Evolutionary conservation across 2,329 filamentous ascomycete genomes (phyloP), one percentile per base, ranked within the genome.

Genomic region (Xylaria sp.): DNA sequence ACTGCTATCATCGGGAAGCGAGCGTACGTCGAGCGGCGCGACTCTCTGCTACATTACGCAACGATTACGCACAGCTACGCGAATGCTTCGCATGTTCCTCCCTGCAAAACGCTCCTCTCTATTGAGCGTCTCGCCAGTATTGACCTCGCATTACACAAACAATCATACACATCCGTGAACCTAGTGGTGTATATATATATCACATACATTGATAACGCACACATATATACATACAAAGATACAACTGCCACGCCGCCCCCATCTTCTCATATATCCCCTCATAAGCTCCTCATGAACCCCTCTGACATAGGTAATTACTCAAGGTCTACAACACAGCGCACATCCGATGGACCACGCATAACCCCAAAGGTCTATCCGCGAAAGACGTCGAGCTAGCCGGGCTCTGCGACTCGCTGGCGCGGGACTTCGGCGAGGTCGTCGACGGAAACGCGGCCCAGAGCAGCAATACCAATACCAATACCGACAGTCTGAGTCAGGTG

Each of bases 331-430:
- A 91, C 75, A 89, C 86, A 5, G 87, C 87, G 0, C 88, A 88
- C 72, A 87, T 93, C 68, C 86, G 89, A 55, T 93, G 90, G 91
- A 92, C 90, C 9, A 93, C 90, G 1, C 91, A 93, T 75, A 85
- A 80, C 65, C 90, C 90, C 0, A 79, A 81, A 9, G 90, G 91
- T 1, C 79, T 93, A n/a, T 90, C 88, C 0, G 78, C 79, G 22
- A 88, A 87, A 74, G 90, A 93, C 74, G 78, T 90, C 31, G 73
- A 81, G 42, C 84, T 93, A 77, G 91, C 90, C 0, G 74, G 76
- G 5, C 81, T 87, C 67, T 92, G 90, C 73, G 90, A 92, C 76
- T 76, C 81, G 27, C 77, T 88, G 6, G 89, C 87, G 31, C 74
- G 71, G 17, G 83, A 86, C 68, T 85, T 88, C 75, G 87, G 87